Conservation (phyloP, 305 asterid species). For the Fraxinus greggii region DNA sequence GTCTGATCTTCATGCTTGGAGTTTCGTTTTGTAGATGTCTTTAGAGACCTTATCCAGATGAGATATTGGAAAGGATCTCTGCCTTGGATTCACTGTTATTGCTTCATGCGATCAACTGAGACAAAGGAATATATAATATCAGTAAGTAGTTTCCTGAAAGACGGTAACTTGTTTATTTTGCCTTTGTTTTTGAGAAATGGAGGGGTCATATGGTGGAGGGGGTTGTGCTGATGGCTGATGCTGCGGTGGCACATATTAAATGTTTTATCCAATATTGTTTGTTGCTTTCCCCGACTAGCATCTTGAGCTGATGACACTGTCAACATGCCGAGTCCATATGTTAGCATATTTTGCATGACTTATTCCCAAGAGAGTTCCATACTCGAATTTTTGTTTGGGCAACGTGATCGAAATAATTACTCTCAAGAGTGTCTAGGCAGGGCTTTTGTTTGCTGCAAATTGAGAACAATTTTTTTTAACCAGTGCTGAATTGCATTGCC, state of each 20-base stretch:
- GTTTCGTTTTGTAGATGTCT: conserved; percentile 57
- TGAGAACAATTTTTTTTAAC: not conserved
- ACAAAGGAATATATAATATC: conserved; percentile 52
- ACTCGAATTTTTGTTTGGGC: not conserved
- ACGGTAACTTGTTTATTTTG: conserved; percentile 9
- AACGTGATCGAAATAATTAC: not conserved
- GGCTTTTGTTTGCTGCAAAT: not conserved
- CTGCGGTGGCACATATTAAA: not conserved
- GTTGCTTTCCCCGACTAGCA: not conserved
- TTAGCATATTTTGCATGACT: not conserved
- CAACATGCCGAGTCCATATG: not conserved
- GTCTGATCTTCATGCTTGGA: not conserved
- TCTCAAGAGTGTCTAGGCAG: not conserved
- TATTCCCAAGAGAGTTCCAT: not conserved
- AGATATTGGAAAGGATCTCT: conserved; percentile 77
- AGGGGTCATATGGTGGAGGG: not conserved
- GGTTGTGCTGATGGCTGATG: not conserved
- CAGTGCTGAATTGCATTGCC: not conserved
- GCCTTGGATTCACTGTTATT: conserved; percentile 91
- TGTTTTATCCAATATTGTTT: not conserved
- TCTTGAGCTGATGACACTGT: not conserved
- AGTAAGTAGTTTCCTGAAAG: conserved; percentile 40
- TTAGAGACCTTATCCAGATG: conserved; percentile 54
- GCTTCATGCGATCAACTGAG: conserved; percentile 79
- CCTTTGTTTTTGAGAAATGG: not conserved